Conservation (phyloP, 1,284 basidiomycete species). For the Lignosus rhinocerotis region DNA sequence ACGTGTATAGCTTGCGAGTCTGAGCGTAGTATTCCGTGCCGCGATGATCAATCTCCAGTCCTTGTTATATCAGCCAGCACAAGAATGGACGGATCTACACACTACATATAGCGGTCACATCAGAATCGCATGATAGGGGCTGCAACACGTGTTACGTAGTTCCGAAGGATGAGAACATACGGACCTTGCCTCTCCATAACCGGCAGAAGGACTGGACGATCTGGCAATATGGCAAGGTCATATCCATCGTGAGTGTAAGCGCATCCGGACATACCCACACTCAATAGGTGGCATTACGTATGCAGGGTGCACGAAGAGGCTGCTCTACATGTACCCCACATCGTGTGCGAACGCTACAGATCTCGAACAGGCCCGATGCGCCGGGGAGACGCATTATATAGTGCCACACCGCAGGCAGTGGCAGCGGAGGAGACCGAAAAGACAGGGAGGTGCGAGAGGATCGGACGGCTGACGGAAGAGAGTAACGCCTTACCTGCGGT, state of each 20-base stretch:
- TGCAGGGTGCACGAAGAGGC: not conserved
- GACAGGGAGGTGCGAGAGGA: slow-evolving; percentile 2
- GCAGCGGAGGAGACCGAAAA: slow-evolving; percentile 2
- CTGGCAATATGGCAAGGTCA: not conserved
- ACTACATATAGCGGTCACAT: no score
- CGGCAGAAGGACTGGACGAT: not conserved
- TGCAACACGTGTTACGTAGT: not conserved
- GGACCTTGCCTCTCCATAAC: not conserved
- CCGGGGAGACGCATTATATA: slow-evolving; percentile 2
- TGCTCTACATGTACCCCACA: slow-evolving; percentile 12
- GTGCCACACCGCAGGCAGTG: slow-evolving; percentile 6
- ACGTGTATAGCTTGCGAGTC: no score
- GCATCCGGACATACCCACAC: not conserved
- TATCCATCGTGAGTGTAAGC: not conserved
- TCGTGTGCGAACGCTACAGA: slow-evolving; percentile 11
- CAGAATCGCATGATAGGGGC: no score
- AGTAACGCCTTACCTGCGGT: slow-evolving; percentile 50
- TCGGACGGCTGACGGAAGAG: slow-evolving; percentile 1
- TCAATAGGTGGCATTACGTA: not conserved
- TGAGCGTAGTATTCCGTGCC: no score
- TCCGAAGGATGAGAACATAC: not conserved
- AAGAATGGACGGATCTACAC: no score
- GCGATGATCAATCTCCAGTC: no score
- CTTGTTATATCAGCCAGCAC: no score
- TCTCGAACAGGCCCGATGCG: slow-evolving; percentile 15